Evolutionary conservation across 352 stramenopile species (phyloP).

Genomic region (Globisporangium spiculum): DNA sequence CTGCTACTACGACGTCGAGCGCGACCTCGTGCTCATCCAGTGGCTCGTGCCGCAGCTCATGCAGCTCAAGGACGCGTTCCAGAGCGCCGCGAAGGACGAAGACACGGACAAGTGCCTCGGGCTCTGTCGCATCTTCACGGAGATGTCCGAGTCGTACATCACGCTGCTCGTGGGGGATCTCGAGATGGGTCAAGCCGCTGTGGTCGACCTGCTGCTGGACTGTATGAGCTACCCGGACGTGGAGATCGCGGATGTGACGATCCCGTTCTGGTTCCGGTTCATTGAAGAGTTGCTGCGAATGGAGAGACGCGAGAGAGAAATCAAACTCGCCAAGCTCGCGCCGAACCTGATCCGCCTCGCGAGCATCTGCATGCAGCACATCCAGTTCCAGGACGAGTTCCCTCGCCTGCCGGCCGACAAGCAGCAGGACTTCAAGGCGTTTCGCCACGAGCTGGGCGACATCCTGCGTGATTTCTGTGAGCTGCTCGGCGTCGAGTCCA

Average conservation of each 20-base stretch:
- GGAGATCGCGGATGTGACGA: slow-evolving; percentile 83
- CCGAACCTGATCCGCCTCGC: slow-evolving; percentile 55
- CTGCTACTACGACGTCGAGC: slow-evolving; percentile 47
- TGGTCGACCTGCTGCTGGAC: slow-evolving; percentile 86
- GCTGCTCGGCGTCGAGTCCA: slow-evolving; percentile 60
- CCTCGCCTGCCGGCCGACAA: slow-evolving; percentile 59
- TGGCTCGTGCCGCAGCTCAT: slow-evolving; percentile 81
- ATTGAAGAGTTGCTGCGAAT: slow-evolving; percentile 40
- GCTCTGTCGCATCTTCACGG: slow-evolving; percentile 88
- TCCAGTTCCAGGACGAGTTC: slow-evolving; percentile 78
- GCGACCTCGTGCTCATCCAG: slow-evolving; percentile 55
- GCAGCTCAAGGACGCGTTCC: slow-evolving; percentile 56
- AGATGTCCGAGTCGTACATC: slow-evolving; percentile 88
- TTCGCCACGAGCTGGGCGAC: slow-evolving; percentile 76
- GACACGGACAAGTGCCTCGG: slow-evolving; percentile 75
- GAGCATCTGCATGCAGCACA: slow-evolving; percentile 75
- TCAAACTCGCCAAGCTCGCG: slow-evolving; percentile 41
- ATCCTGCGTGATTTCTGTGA: slow-evolving; percentile 80
- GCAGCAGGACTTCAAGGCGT: slow-evolving; percentile 80
- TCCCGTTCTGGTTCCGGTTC: slow-evolving; percentile 81
- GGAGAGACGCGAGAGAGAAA: slow-evolving; percentile 10
- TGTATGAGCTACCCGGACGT: slow-evolving; percentile 81
- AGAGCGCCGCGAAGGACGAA: slow-evolving; percentile 43
- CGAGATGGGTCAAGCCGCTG: slow-evolving; percentile 48
- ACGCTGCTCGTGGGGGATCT: slow-evolving; percentile 65